A percentile compares a stretch with the other conserved stretches of the same genome.
Evolutionary conservation across 192 early-diverging fungal species (phyloP).

Genomic region (Entophlyctis helioformis): DNA sequence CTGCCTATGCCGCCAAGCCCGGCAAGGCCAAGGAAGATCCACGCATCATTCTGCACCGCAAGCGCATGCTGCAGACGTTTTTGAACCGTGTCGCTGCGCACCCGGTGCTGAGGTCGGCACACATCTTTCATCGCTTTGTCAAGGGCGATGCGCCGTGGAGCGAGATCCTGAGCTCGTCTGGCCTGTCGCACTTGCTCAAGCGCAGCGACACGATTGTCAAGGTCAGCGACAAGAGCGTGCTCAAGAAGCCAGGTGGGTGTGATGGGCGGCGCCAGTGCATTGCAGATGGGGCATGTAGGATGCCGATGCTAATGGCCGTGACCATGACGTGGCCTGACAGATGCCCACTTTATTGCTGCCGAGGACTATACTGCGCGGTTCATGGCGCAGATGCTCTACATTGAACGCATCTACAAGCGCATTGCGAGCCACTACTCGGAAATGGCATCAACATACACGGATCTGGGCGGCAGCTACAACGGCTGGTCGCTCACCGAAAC

Average conservation of each 20-base stretch:
- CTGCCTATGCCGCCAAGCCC: constrained; percentile 48
- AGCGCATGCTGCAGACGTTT: constrained; percentile 88
- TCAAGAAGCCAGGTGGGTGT: constrained; percentile 25
- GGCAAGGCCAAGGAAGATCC: constrained; percentile 87
- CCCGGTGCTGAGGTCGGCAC: constrained; percentile 73
- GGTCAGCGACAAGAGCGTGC: constrained; percentile 12
- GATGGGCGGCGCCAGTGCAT: no score
- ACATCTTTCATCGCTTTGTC: constrained; percentile 87
- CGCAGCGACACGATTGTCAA: no score
- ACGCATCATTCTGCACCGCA: constrained; percentile 77
- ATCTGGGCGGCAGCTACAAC: constrained; percentile 87
- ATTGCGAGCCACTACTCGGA: constrained; percentile 54
- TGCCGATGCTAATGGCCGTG: not conserved
- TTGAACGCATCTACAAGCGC: constrained; percentile 63
- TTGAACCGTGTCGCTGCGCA: constrained; percentile 83
- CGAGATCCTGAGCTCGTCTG: constrained; percentile 19
- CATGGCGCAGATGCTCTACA: constrained; percentile 62
- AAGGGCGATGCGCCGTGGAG: constrained; percentile 41
- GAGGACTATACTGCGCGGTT: constrained; percentile 88
- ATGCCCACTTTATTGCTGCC: constrained; percentile 77
- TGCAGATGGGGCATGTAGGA: not conserved
- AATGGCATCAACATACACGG: constrained; percentile 64
- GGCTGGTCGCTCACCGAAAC: constrained; percentile 84
- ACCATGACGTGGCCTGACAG: constrained; percentile 18
- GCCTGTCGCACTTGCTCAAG: constrained; percentile 20